phyloP scores from a whole-genome alignment of 345 rosid genomes.

The Salix dunnii region DNA sequence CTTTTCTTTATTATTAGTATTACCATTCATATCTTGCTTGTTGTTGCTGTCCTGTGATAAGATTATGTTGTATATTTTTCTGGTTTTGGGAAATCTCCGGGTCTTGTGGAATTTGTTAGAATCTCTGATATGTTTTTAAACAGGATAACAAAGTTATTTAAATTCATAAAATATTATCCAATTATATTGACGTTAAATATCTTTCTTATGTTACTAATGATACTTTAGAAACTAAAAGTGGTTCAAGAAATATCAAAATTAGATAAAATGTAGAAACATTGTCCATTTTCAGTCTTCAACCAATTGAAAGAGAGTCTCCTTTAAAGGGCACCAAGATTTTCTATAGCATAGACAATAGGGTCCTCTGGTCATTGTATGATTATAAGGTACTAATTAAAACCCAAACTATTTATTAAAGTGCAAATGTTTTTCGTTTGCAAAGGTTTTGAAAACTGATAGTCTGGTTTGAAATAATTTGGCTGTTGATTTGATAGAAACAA shows the following conservation, averaged over 20 bases:
- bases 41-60: not conserved
- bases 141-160: not conserved
- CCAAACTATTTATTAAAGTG: not conserved
- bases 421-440: not conserved
- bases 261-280: not conserved
- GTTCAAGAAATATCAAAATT: not conserved
- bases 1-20: slow-evolving; percentile 1
- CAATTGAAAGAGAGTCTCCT: not conserved
- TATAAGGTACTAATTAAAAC: too few species aligned
- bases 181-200: not conserved
- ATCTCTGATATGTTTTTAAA: not conserved
- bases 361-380: too few species aligned
- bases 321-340: not conserved
- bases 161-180: not conserved
- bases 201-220: not conserved
- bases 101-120: too few species aligned
- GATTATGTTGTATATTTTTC: too few species aligned
- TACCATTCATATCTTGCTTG: not conserved
- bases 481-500: not conserved
- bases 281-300: not conserved
- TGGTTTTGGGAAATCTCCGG: too few species aligned
- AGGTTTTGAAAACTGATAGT: not conserved
- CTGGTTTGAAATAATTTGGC: not conserved
- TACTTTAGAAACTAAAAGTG: not conserved
- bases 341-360: not conserved